Conservation (phyloP, 1,139 yeast species). For the Sugiyamaella xylanicola region DNA sequence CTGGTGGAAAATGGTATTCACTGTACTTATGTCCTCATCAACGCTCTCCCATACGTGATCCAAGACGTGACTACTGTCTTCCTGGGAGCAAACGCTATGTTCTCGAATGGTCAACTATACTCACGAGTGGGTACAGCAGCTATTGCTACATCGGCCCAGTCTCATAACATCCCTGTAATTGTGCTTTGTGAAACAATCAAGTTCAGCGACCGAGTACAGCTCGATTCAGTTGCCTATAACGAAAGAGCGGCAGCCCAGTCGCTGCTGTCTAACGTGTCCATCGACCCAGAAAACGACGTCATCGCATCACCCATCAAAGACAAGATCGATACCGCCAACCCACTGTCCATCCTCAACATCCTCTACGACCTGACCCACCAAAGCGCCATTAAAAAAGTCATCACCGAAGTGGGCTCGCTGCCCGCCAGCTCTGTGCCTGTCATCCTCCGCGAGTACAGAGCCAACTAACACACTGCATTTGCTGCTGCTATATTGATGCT, state of each 20-base stretch:
- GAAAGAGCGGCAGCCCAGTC: slow-evolving; percentile 89
- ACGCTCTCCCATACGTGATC: slow-evolving; percentile 76
- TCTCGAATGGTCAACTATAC: slow-evolving; percentile 89
- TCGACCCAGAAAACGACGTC: slow-evolving; percentile 27
- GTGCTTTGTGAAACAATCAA: slow-evolving; percentile 96
- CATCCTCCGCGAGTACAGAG: slow-evolving; percentile 85
- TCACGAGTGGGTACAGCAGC: slow-evolving; percentile 95
- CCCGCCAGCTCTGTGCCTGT: slow-evolving; percentile 99
- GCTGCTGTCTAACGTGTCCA: slow-evolving; percentile 42
- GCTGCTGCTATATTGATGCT: too few species aligned
- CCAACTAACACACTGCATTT: too few species aligned
- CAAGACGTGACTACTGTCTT: slow-evolving; percentile 87
- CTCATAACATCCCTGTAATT: slow-evolving; percentile 87
- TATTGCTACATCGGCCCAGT: slow-evolving; percentile 87
- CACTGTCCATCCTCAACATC: slow-evolving; percentile 75
- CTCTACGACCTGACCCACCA: slow-evolving; percentile 96
- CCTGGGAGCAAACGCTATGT: slow-evolving; percentile 96
- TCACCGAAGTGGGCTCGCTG: slow-evolving; percentile 92
- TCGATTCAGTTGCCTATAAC: slow-evolving; percentile 91
- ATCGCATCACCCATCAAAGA: slow-evolving; percentile 47
- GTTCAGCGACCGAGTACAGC: slow-evolving; percentile 91
- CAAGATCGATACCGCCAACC: slow-evolving; percentile 65
- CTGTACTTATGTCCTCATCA: slow-evolving; percentile 74
- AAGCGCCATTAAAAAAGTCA: slow-evolving; percentile 87
- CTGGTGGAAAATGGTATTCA: slow-evolving; percentile 62